These are phyloP conservation scores for Ophiostoma pallidulum DNA, from an alignment of 2,329 filamentous ascomycete species.

Conservation along the genomic window DNA sequence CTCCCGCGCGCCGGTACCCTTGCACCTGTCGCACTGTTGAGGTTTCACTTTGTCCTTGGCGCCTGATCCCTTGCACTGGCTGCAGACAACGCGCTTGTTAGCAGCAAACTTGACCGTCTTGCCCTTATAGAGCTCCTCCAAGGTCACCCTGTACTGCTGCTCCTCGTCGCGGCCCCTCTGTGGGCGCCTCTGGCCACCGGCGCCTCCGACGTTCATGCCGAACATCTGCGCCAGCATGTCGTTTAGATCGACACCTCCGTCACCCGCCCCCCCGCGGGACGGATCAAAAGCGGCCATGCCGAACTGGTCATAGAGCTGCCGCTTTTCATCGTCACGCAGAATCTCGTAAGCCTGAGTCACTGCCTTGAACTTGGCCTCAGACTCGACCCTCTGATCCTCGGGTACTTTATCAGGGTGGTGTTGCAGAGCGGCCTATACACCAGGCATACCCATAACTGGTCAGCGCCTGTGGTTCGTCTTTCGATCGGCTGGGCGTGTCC, in stretches of 20 bases:
- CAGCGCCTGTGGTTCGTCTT: not conserved
- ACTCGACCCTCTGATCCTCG: constrained; percentile 71
- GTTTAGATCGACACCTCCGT: constrained; percentile 73
- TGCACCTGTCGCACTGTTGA: constrained; percentile 73
- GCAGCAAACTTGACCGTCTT: constrained; percentile 96
- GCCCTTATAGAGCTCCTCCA: constrained; percentile 96
- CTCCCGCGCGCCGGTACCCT: constrained; percentile 68
- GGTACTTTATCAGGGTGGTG: constrained; percentile 95
- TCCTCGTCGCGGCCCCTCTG: constrained; percentile 74
- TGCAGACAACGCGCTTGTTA: constrained; percentile 88
- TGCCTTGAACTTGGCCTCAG: constrained; percentile 86
- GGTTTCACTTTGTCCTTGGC: constrained; percentile 88
- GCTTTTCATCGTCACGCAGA: constrained; percentile 89
- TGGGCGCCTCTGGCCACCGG: constrained; percentile 45
- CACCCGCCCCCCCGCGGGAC: constrained; percentile 53
- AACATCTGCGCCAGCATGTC: constrained; percentile 95
- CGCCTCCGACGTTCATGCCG: constrained; percentile 55
- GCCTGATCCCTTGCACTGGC: constrained; percentile 76
- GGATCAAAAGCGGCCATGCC: constrained; percentile 95
- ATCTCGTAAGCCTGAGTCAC: constrained; percentile 96
- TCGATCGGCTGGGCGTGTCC: not conserved
- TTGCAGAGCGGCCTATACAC: constrained; percentile 63
- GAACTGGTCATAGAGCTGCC: constrained; percentile 82
- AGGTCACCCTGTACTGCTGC: constrained; percentile 78
- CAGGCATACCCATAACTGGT: no score